Evolutionary conservation across 768 basidiomycete genomes (phyloP).

Genomic region (Mycena vitilis): DNA sequence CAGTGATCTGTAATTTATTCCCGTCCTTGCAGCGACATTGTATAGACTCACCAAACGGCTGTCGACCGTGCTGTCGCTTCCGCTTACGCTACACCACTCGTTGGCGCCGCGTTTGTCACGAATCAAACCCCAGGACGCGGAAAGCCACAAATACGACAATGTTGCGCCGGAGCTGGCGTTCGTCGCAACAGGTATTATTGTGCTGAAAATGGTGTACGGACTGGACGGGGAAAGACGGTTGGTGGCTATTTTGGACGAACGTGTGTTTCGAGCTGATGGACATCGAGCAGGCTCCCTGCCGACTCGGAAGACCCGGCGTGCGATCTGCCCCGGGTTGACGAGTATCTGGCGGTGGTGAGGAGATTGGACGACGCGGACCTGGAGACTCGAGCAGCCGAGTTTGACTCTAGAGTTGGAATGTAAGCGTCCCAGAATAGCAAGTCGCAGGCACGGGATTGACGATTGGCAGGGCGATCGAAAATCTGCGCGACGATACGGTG

Average conservation of each 20-base stretch:
- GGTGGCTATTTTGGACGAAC: conserved; percentile 21
- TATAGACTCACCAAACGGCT: conserved; percentile 74
- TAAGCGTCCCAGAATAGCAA: conserved; percentile 44
- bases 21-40: conserved; percentile 65
- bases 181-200: conserved; percentile 69
- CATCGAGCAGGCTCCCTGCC: conserved; percentile 54
- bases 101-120: conserved; percentile 57
- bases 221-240: conserved; percentile 77
- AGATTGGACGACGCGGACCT: conserved; percentile 49
- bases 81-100: conserved; percentile 68
- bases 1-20: conserved; percentile 4
- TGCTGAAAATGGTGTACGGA: conserved; percentile 89
- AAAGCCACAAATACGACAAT: conserved; percentile 68
- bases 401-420: conserved; percentile 59
- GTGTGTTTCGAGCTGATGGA: conserved; percentile 23
- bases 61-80: conserved; percentile 64
- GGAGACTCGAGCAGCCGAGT: conserved; percentile 47
- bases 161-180: conserved; percentile 77
- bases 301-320: conserved; percentile 67
- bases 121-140: conserved; percentile 52
- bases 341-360: conserved; percentile 59
- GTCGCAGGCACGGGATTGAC: conserved; percentile 25
- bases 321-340: conserved; percentile 63
- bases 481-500: conserved; percentile 61
- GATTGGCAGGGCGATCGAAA: conserved; percentile 61